A percentile compares a stretch with the other conserved stretches of the same genome.
Evolutionary conservation across 352 stramenopile genomes (phyloP).

Genomic region (Globisporangium megalacanthum): DNA sequence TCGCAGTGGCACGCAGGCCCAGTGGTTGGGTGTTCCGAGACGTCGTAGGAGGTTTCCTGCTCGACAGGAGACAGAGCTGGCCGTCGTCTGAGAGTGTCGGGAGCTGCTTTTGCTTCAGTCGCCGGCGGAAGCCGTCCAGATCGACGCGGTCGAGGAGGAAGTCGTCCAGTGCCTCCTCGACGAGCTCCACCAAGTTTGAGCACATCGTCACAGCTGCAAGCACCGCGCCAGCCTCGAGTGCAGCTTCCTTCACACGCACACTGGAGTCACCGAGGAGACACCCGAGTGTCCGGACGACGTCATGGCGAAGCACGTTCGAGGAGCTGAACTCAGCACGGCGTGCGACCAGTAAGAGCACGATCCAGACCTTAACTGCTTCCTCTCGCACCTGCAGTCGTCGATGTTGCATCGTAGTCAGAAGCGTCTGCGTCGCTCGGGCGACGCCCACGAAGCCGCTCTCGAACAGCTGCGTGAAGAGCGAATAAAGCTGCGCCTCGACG

Average conservation of each 20-base stretch:
- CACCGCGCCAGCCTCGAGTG: conserved; percentile 38
- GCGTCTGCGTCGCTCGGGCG: conserved; percentile 16
- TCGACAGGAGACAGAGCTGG: conserved; percentile 13
- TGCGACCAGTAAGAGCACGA: conserved; percentile 33
- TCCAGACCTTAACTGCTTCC: conserved; percentile 54
- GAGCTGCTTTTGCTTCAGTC: conserved; percentile 30
- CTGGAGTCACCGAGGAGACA: conserved; percentile 47
- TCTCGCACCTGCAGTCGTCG: conserved; percentile 54
- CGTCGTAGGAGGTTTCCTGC: neutral
- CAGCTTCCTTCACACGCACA: conserved; percentile 30
- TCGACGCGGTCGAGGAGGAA: conserved; percentile 46
- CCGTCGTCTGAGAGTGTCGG: conserved; percentile 33
- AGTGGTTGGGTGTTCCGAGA: conserved; percentile 4
- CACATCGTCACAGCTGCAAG: conserved; percentile 18
- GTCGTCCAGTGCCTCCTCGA: conserved; percentile 45
- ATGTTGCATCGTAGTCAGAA: conserved; percentile 38
- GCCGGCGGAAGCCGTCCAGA: conserved; percentile 31
- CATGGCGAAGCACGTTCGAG: conserved; percentile 11
- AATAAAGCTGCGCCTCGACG: conserved; percentile 30
- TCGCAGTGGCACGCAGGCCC: neutral
- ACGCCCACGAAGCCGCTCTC: conserved; percentile 17
- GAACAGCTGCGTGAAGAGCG: conserved; percentile 30
- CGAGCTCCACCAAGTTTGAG: conserved; percentile 35
- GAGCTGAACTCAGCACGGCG: conserved; percentile 17
- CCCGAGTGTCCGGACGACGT: conserved; percentile 30